Percentiles rank a stretch among this genome's conserved stretches.
Conservation (phyloP, 2,329 filamentous ascomycete genomes). For the Arachnopeziza araneosa region DNA sequence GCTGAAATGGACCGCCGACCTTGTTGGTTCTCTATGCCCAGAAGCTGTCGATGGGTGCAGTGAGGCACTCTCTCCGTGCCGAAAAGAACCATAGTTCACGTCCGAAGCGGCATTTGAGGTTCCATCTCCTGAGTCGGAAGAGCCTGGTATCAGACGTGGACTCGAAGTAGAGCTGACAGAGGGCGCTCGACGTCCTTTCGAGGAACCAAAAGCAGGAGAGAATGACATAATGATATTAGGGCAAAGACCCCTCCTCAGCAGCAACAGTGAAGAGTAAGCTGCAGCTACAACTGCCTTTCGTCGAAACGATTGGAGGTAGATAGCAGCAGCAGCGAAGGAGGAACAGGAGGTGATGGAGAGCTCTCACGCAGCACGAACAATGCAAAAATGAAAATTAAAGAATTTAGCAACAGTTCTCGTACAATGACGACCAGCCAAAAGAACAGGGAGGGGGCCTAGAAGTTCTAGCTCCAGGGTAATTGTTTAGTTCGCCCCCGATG, state of each 20-base stretch:
- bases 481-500: background rate
- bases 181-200: slow-evolving; percentile 15
- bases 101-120: slow-evolving; percentile 14
- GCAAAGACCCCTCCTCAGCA: background rate
- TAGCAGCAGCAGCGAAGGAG: too few species aligned
- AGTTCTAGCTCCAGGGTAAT: background rate
- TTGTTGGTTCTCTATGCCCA: slow-evolving; percentile 57
- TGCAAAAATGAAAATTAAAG: background rate
- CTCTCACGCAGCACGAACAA: background rate
- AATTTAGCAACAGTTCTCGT: background rate
- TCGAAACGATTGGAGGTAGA: background rate
- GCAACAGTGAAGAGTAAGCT: background rate
- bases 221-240: slow-evolving; percentile 18
- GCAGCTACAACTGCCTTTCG: background rate
- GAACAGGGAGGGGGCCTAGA: background rate
- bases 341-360: background rate
- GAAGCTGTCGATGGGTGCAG: slow-evolving; percentile 16
- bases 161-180: slow-evolving; percentile 24
- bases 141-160: slow-evolving; percentile 24
- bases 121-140: slow-evolving; percentile 15
- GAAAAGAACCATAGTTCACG: slow-evolving; percentile 20
- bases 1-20: slow-evolving; percentile 66
- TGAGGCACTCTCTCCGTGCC: slow-evolving; percentile 11
- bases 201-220: slow-evolving; percentile 16
- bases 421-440: background rate